Evolutionary conservation across 116 monocot species (phyloP).

Genomic region (Posidonia oceanica): DNA sequence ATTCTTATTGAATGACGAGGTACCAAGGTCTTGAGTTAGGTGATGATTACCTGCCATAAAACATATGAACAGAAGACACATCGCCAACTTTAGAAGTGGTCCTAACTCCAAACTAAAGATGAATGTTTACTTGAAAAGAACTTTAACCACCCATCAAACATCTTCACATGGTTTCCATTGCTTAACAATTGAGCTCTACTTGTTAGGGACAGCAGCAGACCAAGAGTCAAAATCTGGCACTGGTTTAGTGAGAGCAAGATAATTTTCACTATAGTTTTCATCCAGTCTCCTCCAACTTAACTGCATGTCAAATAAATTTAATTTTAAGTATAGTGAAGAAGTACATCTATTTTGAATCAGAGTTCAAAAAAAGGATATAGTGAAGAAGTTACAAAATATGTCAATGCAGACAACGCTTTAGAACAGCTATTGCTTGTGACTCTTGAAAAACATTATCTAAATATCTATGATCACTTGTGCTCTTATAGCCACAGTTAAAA

Average conservation of each 20-base stretch:
- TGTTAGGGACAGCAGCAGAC: conserved; percentile 46
- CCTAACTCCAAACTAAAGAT: too few species aligned
- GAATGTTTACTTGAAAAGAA: background rate
- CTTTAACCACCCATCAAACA: background rate
- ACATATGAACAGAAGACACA: too few species aligned
- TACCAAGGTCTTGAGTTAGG: too few species aligned
- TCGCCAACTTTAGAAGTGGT: too few species aligned
- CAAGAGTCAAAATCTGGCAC: conserved; percentile 62
- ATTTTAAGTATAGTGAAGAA: background rate
- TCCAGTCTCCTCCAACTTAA: conserved; percentile 67
- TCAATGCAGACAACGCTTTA: too few species aligned
- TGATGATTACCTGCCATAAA: too few species aligned
- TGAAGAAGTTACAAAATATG: background rate
- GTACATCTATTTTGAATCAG: background rate
- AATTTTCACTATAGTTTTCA: conserved; percentile 55
- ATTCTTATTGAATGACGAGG: too few species aligned
- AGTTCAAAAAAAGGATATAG: background rate
- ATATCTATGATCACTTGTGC: too few species aligned
- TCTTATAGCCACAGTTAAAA: too few species aligned
- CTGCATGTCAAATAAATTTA: conserved; percentile 14
- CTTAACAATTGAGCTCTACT: conserved; percentile 42
- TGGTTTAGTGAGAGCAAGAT: conserved; percentile 79
- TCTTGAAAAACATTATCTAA: background rate
- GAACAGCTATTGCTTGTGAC: background rate
- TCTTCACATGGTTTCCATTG: conserved; percentile 43